A percentile compares a stretch with the other conserved stretches of the same genome.
Evolutionary conservation across 495 filamentous ascomycete species (phyloP).

Genomic region (Cercophora newfieldiana): DNA sequence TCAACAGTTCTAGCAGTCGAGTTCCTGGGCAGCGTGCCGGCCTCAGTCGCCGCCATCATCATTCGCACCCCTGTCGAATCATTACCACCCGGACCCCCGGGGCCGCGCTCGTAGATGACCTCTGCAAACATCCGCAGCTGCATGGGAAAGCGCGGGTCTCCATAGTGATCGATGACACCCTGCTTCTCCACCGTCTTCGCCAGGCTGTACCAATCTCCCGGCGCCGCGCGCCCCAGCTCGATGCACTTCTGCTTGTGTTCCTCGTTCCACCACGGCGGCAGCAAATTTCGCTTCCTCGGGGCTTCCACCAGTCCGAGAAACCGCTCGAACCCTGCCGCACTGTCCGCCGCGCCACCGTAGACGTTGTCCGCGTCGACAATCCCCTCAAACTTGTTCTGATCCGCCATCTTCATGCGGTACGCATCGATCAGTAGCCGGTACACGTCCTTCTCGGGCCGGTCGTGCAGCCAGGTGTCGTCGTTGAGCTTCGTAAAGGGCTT

Average conservation of each 20-base stretch:
- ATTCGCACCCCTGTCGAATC: background rate
- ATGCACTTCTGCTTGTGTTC: conserved; percentile 35
- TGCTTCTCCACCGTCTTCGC: conserved; percentile 32
- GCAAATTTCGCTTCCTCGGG: conserved; percentile 21
- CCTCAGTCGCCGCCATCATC: background rate
- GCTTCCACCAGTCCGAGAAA: conserved; percentile 19
- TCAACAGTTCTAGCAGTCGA: too few species aligned
- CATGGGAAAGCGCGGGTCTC: conserved; percentile 41
- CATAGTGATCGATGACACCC: conserved; percentile 43
- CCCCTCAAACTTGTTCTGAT: conserved; percentile 34
- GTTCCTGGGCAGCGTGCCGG: too few species aligned
- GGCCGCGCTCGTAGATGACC: conserved; percentile 15
- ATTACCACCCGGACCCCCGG: background rate
- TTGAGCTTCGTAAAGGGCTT: conserved; percentile 36
- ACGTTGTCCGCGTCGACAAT: conserved; percentile 23
- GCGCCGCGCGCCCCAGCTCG: conserved; percentile 21
- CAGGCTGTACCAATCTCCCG: conserved; percentile 23
- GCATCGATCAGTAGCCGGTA: conserved; percentile 49
- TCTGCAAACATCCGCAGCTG: conserved; percentile 42
- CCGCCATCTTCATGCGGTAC: conserved; percentile 49
- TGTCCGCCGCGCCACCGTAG: conserved; percentile 25
- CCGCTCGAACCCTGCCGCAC: conserved; percentile 3
- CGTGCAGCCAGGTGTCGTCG: conserved; percentile 38
- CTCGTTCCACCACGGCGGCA: conserved; percentile 47
- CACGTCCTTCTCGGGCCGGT: conserved; percentile 43